Conservation (phyloP, 2,329 filamentous ascomycete genomes). For the Fulvia fulva region DNA sequence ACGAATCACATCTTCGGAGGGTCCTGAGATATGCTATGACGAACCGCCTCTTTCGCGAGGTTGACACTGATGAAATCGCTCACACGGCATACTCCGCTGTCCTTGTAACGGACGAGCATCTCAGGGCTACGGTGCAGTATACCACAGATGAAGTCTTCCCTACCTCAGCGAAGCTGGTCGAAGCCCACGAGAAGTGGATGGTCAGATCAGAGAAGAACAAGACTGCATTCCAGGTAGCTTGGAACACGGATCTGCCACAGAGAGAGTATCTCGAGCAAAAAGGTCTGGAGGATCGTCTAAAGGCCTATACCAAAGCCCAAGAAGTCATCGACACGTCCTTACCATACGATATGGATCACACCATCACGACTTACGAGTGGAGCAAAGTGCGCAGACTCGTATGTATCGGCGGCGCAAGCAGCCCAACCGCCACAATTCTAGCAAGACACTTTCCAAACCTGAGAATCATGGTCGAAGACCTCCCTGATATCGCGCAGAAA, state of each 20-base stretch:
- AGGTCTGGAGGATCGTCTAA: not conserved
- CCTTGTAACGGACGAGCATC: constrained; percentile 1
- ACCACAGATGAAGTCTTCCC: constrained; percentile 9
- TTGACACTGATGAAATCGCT: constrained; percentile 7
- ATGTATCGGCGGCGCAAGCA: constrained; percentile 20
- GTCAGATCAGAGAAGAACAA: constrained; percentile 12
- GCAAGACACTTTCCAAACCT: constrained; percentile 5
- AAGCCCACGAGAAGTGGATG: constrained; percentile 20
- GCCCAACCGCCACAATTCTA: not conserved
- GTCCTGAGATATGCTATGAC: constrained; percentile 14
- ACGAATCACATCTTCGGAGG: constrained; percentile 4
- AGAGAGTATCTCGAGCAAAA: constrained; percentile 19
- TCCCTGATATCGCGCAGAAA: not conserved
- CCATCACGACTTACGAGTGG: not conserved
- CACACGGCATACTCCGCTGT: constrained; percentile 11
- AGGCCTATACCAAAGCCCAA: not conserved
- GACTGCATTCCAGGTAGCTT: constrained; percentile 19
- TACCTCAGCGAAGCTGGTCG: constrained; percentile 5
- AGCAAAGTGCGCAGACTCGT: not conserved
- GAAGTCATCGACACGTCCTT: not conserved
- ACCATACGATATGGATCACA: not conserved
- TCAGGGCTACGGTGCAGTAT: constrained; percentile 7
- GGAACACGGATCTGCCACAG: constrained; percentile 14
- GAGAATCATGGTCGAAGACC: constrained; percentile 10
- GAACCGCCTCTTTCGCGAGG: constrained; percentile 11